These are phyloP conservation scores for Blumeriella jaapii DNA, from an alignment of 2,329 filamentous ascomycete genomes.

Conservation along the genomic window DNA sequence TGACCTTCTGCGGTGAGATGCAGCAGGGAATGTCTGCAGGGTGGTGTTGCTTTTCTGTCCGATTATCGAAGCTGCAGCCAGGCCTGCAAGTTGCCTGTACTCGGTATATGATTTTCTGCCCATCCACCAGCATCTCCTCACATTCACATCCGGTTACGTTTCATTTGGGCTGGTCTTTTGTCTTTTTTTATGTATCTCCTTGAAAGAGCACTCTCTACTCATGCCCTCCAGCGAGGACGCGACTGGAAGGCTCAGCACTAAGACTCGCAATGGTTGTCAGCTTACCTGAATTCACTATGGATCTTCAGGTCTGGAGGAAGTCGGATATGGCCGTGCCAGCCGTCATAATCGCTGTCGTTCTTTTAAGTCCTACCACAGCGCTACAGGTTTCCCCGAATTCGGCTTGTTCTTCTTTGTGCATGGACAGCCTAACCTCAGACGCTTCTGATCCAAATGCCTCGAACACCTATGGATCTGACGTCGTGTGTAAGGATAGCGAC, in stretches of 20 bases:
- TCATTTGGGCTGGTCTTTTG: neutral
- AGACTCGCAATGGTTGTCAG: constrained; percentile 1
- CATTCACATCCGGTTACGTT: constrained; percentile 4
- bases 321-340: constrained; percentile 1
- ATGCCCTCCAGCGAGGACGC: constrained; percentile 6
- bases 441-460: constrained; percentile 28
- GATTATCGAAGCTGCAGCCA: constrained; percentile 4
- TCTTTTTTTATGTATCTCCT: constrained; percentile 3
- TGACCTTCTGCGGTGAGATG: constrained; percentile 4
- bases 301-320: neutral
- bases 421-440: constrained; percentile 30
- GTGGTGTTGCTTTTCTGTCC: constrained; percentile 8
- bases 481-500: constrained; percentile 26
- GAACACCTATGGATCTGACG: constrained; percentile 34
- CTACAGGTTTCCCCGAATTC: constrained; percentile 41
- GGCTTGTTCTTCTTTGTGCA: constrained; percentile 36
- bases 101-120: constrained; percentile 8
- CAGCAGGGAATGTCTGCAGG: constrained; percentile 4
- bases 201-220: neutral
- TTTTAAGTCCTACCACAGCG: constrained; percentile 15
- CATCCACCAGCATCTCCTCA: constrained; percentile 1
- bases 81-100: neutral
- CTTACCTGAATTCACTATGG: neutral
- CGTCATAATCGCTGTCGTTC: neutral
- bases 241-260: constrained; percentile 3